These are phyloP conservation scores for Bryoerythrophyllum caledonicum DNA, from an alignment of 225 moss, liverwort and hornwort genomes.

Conservation along the genomic window DNA sequence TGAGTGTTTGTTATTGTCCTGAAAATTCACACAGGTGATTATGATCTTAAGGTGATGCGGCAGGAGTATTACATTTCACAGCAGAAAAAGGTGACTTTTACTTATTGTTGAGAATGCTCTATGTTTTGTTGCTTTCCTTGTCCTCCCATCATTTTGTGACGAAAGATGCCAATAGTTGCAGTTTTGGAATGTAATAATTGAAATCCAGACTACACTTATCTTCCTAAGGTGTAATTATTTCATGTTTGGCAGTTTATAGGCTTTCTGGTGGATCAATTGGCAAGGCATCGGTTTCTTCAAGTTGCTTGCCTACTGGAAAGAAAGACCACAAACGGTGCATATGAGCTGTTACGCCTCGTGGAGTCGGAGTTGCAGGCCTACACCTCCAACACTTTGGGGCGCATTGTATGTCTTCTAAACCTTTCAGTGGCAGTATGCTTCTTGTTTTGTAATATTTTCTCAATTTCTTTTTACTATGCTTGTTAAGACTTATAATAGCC, in stretches of 20 bases:
- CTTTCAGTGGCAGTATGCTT: neutral
- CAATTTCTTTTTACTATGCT: no score
- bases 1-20: neutral
- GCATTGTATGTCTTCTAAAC: constrained; percentile 63
- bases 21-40: constrained; percentile 68
- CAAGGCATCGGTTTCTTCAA: constrained; percentile 94
- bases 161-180: neutral
- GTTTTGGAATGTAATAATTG: constrained; percentile 2
- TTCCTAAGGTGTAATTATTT: neutral
- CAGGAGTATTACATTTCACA: constrained; percentile 96
- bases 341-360: constrained; percentile 82
- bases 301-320: constrained; percentile 88
- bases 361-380: constrained; percentile 88
- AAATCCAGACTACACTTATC: neutral
- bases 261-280: constrained; percentile 81
- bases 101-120: neutral
- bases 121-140: neutral
- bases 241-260: constrained; percentile 66
- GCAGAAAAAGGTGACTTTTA: constrained; percentile 71
- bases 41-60: constrained; percentile 96
- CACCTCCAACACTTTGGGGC: constrained; percentile 71
- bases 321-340: constrained; percentile 92
- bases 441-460: neutral
- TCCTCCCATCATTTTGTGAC: no score
- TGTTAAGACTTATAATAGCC: neutral